Base-by-base conservation (phyloP, 257 asterid species). In the Rehmannia glutinosa region DNA sequence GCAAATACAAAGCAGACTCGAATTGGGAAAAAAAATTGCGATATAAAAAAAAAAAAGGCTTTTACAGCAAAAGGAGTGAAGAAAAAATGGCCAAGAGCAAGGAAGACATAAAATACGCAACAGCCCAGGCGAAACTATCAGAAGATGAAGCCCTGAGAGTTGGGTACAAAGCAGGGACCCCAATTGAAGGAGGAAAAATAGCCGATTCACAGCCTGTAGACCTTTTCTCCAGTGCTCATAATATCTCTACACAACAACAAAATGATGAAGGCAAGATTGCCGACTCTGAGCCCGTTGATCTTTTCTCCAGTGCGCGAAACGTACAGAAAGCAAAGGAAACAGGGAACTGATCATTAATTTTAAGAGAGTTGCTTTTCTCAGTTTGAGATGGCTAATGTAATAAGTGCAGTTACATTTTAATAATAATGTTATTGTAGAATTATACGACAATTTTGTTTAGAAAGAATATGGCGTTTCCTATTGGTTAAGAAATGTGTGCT, bases 121-220 rank as follows among this genome's bases (percentile, higher is more conserved):
- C 66, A 55, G 85, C 82, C 12, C 87, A 81, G 55, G 87, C 87
- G n/a, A 84, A 76, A 68, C 27, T 71, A 35, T 71, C 81, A 10
- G 90, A 84, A 46, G 90, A 84, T 12, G 83, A 84, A 42, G 75
- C 83, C 33, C 27, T 81, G 69, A 72, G 90, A 69, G 23, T 74
- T 0, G 11, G 80, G 19, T 84, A 79, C 66, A 77, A 74, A 20
- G 82, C 54, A 2, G 85, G 85, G 0, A 79, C 76, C 25, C 83
- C 83, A 32, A 77, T 83, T 17, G 88, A 75, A 69, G 84, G 75
- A 6, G 82, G 86, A 15, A 83, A 77, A 55, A 78, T 77, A 17
- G 80, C 82, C 2, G 83, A 78, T 0, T 78, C 86, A 2, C 53
- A 78, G 41, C 78, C 82, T 1, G 74, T 78, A 0, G 78, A 82